Evolutionary conservation across 2,329 filamentous ascomycete species (phyloP).

Genomic region (Ascochyta koolunga): DNA sequence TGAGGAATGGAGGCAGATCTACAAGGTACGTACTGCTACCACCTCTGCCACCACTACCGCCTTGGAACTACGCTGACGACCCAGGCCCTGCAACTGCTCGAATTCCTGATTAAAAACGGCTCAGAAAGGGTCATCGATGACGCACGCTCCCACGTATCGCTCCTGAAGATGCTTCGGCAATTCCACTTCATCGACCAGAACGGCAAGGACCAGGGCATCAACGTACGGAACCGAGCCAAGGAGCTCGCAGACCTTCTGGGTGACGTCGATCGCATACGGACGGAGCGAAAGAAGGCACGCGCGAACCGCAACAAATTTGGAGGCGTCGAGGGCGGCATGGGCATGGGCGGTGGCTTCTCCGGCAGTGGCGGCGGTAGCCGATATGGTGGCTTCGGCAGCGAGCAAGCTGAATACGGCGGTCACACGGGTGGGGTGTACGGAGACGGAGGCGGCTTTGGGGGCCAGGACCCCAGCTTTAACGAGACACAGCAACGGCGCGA

Average conservation of each 20-base stretch:
- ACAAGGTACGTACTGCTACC: slow-evolving; percentile 70
- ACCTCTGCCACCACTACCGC: background rate
- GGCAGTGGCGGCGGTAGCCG: slow-evolving; percentile 59
- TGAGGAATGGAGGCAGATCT: slow-evolving; percentile 99
- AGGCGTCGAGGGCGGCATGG: slow-evolving; percentile 83
- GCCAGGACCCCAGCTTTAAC: slow-evolving; percentile 70
- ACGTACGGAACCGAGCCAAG: slow-evolving; percentile 95
- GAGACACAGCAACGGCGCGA: slow-evolving; percentile 69
- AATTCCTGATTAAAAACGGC: slow-evolving; percentile 97
- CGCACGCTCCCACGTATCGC: slow-evolving; percentile 89
- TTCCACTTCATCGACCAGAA: slow-evolving; percentile 97
- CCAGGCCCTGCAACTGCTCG: slow-evolving; percentile 83
- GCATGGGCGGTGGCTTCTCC: slow-evolving; percentile 61
- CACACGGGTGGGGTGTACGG: slow-evolving; percentile 83
- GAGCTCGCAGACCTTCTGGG: slow-evolving; percentile 92
- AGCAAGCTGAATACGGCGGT: slow-evolving; percentile 63
- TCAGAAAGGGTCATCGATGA: slow-evolving; percentile 98
- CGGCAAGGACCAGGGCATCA: slow-evolving; percentile 97
- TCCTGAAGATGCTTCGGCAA: slow-evolving; percentile 97
- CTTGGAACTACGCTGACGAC: slow-evolving; percentile 21
- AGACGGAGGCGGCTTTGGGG: slow-evolving; percentile 93
- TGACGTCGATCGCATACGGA: slow-evolving; percentile 83
- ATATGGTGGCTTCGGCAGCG: slow-evolving; percentile 89
- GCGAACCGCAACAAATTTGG: slow-evolving; percentile 92
- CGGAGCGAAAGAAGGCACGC: slow-evolving; percentile 84